These are phyloP conservation scores for Tubosaeta sp. DNA, from an alignment of 768 basidiomycete species.

Conservation along the genomic window DNA sequence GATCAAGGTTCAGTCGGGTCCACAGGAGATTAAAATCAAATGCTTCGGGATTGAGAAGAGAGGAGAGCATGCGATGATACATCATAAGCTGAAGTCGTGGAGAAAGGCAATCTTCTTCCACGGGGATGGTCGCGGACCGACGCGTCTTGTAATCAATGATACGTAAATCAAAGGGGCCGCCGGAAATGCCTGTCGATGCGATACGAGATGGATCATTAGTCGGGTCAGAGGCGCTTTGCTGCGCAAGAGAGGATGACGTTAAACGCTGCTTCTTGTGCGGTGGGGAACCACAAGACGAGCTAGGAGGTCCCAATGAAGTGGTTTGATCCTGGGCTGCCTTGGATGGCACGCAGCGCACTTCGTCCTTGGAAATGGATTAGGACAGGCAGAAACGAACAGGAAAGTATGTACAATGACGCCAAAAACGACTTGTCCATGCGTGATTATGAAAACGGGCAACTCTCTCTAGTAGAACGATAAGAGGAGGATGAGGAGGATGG, in stretches of 20 bases:
- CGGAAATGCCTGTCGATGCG: neutral
- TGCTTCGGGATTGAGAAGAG: constrained; percentile 39
- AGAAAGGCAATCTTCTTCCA: constrained; percentile 51
- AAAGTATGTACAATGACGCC: constrained; percentile 64
- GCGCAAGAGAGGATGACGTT: constrained; percentile 3
- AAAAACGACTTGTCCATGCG: constrained; percentile 58
- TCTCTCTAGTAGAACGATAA: constrained; percentile 52
- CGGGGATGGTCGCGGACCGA: constrained; percentile 43
- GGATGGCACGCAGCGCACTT: constrained; percentile 32
- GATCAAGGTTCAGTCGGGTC: constrained; percentile 41
- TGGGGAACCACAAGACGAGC: constrained; percentile 17
- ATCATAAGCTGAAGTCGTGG: constrained; percentile 74
- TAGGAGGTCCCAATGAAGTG: neutral
- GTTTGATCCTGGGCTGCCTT: neutral
- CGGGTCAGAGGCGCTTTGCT: constrained; percentile 3
- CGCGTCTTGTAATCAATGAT: constrained; percentile 74
- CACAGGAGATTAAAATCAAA: constrained; percentile 57
- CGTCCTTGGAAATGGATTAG: constrained; percentile 45
- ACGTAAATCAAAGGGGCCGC: constrained; percentile 32
- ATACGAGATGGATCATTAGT: neutral
- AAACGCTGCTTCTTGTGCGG: constrained; percentile 26
- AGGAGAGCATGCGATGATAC: constrained; percentile 62
- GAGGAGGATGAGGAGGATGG: neutral
- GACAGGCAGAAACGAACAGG: neutral
- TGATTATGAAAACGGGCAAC: constrained; percentile 76